phyloP scores from a whole-genome alignment of 148 eudicot species.

The Cornus controversa region DNA sequence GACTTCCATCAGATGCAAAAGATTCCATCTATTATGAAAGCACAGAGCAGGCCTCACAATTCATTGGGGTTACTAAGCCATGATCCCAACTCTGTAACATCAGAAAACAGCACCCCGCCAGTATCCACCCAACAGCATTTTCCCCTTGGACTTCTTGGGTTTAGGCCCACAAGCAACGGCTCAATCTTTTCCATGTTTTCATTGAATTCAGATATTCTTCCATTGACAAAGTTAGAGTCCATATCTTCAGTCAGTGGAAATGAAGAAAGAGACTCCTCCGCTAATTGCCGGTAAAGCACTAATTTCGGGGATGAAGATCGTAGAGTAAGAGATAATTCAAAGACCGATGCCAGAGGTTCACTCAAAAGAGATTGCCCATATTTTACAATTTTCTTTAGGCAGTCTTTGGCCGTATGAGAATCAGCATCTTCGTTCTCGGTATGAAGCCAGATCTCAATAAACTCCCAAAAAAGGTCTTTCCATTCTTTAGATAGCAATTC shows the following conservation, averaged over 20 bases:
- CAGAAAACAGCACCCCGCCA: conserved; percentile 66
- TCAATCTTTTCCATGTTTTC: conserved; percentile 35
- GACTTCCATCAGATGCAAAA: neutral
- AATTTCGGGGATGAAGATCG: conserved; percentile 92
- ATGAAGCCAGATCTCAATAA: conserved; percentile 72
- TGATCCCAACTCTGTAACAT: conserved; percentile 48
- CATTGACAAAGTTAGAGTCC: conserved; percentile 29
- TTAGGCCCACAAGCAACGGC: conserved; percentile 54
- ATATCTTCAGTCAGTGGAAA: conserved; percentile 70
- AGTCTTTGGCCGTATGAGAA: conserved; percentile 62
- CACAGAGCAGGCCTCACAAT: conserved; percentile 49
- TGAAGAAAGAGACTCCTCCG: conserved; percentile 94
- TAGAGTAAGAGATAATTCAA: conserved; percentile 84
- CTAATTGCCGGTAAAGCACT: conserved; percentile 85
- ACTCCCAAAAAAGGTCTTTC: conserved; percentile 89
- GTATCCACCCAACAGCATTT: conserved; percentile 98
- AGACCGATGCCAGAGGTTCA: conserved; percentile 67
- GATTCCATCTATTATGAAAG: neutral
- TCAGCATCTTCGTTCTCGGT: conserved; percentile 35
- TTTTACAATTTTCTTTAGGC: conserved; percentile 60
- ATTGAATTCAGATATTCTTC: conserved; percentile 30
- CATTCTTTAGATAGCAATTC: conserved; percentile 86
- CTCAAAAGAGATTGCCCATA: conserved; percentile 66
- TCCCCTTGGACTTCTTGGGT: conserved; percentile 65
- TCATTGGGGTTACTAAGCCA: conserved; percentile 58